phyloP scores from a whole-genome alignment of 352 stramenopile genomes.

The Phytopythium chamaehyphon region DNA sequence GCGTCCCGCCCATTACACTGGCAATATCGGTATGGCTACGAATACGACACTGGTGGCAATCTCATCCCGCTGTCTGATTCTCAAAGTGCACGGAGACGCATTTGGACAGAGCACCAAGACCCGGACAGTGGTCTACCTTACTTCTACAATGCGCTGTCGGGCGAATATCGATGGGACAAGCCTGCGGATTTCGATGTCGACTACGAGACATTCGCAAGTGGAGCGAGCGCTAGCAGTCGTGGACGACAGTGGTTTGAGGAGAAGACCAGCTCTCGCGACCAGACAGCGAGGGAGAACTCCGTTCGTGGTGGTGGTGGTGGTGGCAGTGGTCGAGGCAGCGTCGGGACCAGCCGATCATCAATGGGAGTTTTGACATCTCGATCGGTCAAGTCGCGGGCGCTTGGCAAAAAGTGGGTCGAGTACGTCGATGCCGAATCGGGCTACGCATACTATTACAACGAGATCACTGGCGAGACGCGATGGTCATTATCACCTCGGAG shows the following conservation, averaged over 20 bases:
- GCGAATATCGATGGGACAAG: slow-evolving; percentile 80
- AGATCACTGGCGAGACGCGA: slow-evolving; percentile 78
- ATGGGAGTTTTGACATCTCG: slow-evolving; percentile 22
- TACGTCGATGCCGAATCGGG: slow-evolving; percentile 69
- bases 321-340: not conserved
- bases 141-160: slow-evolving; percentile 69
- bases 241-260: slow-evolving; percentile 68
- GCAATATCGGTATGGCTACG: slow-evolving; percentile 76
- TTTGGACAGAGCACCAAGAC: slow-evolving; percentile 68
- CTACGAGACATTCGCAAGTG: slow-evolving; percentile 43
- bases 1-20: slow-evolving; percentile 48
- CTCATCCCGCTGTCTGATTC: slow-evolving; percentile 21
- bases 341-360: slow-evolving; percentile 11
- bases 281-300: slow-evolving; percentile 2
- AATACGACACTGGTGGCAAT: slow-evolving; percentile 35
- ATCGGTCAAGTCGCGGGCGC: slow-evolving; percentile 27
- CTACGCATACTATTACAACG: slow-evolving; percentile 92
- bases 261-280: slow-evolving; percentile 15
- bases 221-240: slow-evolving; percentile 27
- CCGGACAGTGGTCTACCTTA: slow-evolving; percentile 38
- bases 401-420: slow-evolving; percentile 84
- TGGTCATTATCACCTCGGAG: slow-evolving; percentile 83
- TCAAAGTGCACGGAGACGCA: slow-evolving; percentile 23
- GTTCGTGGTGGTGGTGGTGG: not conserved
- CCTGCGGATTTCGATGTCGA: slow-evolving; percentile 51